Base-by-base conservation (phyloP, 2,329 filamentous ascomycete species). In the Tolypocladium tropicale region DNA sequence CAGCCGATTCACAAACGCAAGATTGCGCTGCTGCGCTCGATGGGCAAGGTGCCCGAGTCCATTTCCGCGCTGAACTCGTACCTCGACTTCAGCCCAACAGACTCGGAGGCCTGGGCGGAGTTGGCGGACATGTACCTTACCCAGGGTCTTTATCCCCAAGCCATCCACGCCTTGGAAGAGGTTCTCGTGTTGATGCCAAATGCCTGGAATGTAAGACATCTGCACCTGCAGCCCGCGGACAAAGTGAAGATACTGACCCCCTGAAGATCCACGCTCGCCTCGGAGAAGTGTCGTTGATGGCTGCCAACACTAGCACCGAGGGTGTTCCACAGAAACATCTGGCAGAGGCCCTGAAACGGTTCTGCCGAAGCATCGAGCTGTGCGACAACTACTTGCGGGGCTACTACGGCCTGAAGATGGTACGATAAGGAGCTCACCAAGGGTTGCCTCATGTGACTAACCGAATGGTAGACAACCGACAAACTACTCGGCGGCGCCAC, bases 101-200 rank as follows among this genome's bases (percentile, higher is more conserved):
- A 99, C 74, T 85, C 87, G 6, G 94, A 99, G 75, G 86, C 89
- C 11, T 99, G 94, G 94, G 83, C 90, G 54, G 94, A 99, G 74
- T 78, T 97, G 62, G 84, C 89, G 54, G 90, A 96, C 68, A 74
- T 96, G 59, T 97, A 99, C 72, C 78, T 91, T 33, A 79, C 79
- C 23, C 88, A 93, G 67, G 90, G 88, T 1, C 73, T 93, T 64
- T 90, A 88, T 66, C 75, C 85, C 16, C 93, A 97, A 70, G 89
- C 91, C 41, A 84, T 96, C 53, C 96, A 88, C 70, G 87, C 90
- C 58, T 75, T 96, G 49, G 94, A 99, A 70, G 94, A 99, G 70
- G 90, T 95, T 23, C 72, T 99, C 49, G 76, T 97, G 53, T 78
- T 95, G 56, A 82, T 84, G 54, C 93, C 94, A 4, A 95, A 96